A percentile compares a stretch with the other conserved stretches of the same genome.
phyloP scores from a whole-genome alignment of 345 rosid species.

The Conringia planisiliqua region DNA sequence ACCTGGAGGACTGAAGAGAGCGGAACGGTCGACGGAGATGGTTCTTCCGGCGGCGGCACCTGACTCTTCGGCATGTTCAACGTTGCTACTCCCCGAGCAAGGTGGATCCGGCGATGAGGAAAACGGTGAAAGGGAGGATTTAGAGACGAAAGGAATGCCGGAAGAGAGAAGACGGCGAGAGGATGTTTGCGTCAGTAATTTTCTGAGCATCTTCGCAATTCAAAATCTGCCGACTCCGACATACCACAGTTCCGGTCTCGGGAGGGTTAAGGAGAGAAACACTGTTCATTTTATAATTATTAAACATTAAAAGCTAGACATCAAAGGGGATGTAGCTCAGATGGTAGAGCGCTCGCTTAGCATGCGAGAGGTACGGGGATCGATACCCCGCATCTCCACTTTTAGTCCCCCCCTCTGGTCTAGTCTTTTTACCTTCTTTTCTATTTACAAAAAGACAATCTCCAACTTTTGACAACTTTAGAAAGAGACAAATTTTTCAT shows the following conservation, averaged over 20 bases:
- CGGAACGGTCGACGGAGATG: slow-evolving; percentile 75
- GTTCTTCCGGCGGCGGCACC: slow-evolving; percentile 38
- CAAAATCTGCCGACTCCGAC: not conserved
- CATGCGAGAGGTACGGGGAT: slow-evolving; percentile 91
- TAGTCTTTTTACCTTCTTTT: no score
- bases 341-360: slow-evolving; percentile 94
- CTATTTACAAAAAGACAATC: no score
- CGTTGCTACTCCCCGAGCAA: slow-evolving; percentile 27
- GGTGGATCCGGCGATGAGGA: slow-evolving; percentile 41
- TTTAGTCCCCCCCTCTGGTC: no score
- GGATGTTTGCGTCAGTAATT: slow-evolving; percentile 36
- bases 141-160: slow-evolving; percentile 21
- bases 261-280: not conserved
- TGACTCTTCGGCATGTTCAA: slow-evolving; percentile 48
- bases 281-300: fast-evolving
- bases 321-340: slow-evolving; percentile 71
- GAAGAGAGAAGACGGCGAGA: slow-evolving; percentile 42
- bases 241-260: not conserved
- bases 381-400: slow-evolving; percentile 81
- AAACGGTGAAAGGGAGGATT: slow-evolving; percentile 32
- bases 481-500: no score
- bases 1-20: slow-evolving; percentile 59
- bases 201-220: slow-evolving; percentile 45
- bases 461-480: no score
- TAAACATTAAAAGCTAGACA: not conserved